A percentile compares a stretch with the other conserved stretches of the same genome.
Conservation (phyloP, 2,329 filamentous ascomycete genomes). For the Paracoccidioides lutzii region DNA sequence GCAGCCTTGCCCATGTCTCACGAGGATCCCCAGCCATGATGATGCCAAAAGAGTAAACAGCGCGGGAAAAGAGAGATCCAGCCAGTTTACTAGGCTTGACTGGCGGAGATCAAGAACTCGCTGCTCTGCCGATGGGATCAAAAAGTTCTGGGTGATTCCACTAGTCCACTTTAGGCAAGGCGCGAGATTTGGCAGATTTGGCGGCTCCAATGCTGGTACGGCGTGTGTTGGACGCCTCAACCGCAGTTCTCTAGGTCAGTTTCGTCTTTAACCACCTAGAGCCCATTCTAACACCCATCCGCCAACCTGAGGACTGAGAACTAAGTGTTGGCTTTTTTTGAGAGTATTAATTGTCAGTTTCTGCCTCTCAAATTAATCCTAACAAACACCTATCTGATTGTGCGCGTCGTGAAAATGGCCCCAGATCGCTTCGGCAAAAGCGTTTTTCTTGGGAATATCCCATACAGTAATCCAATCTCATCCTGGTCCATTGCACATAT, state of each 20-base stretch:
- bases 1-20: conserved; percentile 54
- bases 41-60: conserved; percentile 5
- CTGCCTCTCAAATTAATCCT: background rate
- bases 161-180: conserved; percentile 9
- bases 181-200: too few species aligned
- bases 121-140: background rate
- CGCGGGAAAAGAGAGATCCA: conserved; percentile 2
- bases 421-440: conserved; percentile 34
- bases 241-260: background rate
- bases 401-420: conserved; percentile 24
- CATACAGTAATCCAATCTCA: conserved; percentile 59
- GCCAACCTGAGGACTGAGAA: background rate
- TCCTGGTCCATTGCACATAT: conserved; percentile 76
- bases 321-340: background rate
- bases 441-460: conserved; percentile 45
- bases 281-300: background rate
- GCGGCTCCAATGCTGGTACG: background rate
- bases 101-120: background rate
- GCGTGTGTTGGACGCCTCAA: background rate
- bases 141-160: conserved; percentile 10
- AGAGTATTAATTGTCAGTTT: background rate
- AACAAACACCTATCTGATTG: background rate
- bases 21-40: conserved; percentile 44
- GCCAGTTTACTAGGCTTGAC: background rate
- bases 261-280: too few species aligned